phyloP scores from a whole-genome alignment of 2,329 filamentous ascomycete species.

The Thermothelomyces thermophilus region DNA sequence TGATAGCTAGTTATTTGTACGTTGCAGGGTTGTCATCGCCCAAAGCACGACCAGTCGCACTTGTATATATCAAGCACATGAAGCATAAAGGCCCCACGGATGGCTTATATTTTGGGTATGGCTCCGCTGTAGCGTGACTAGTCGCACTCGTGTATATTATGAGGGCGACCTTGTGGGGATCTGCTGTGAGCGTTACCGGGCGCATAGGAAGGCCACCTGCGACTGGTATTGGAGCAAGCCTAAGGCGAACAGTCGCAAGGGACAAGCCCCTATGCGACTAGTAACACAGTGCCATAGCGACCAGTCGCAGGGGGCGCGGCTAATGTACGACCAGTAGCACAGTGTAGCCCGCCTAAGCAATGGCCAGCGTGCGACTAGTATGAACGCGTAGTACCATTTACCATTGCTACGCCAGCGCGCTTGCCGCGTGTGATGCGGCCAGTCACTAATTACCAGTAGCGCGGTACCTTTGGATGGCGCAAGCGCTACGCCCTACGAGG shows the following conservation, averaged over 20 bases:
- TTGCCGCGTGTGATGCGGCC: not conserved
- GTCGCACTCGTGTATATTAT: too few species aligned
- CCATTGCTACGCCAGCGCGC: not conserved
- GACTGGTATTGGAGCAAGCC: not conserved
- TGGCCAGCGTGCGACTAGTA: not conserved
- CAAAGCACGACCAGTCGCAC: not conserved
- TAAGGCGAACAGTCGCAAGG: not conserved
- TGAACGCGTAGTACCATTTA: not conserved
- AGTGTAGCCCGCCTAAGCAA: not conserved
- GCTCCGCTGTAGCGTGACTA: not conserved
- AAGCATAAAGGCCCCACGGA: not conserved
- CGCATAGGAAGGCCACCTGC: too few species aligned
- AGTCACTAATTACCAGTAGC: too few species aligned
- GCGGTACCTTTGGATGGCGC: too few species aligned
- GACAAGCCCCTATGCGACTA: not conserved
- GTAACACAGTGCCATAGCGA: not conserved
- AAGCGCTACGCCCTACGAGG: not conserved
- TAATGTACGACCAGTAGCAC: not conserved
- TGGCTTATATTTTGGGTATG: not conserved
- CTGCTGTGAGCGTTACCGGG: too few species aligned
- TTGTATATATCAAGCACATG: not conserved
- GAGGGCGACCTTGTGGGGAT: too few species aligned
- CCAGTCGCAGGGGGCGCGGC: not conserved
- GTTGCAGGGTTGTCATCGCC: not conserved
- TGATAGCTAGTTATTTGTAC: not conserved